A percentile compares a stretch with the other conserved stretches of the same genome.
Conservation (phyloP, 2,329 filamentous ascomycete genomes). For the Pseudogymnoascus sp. region DNA sequence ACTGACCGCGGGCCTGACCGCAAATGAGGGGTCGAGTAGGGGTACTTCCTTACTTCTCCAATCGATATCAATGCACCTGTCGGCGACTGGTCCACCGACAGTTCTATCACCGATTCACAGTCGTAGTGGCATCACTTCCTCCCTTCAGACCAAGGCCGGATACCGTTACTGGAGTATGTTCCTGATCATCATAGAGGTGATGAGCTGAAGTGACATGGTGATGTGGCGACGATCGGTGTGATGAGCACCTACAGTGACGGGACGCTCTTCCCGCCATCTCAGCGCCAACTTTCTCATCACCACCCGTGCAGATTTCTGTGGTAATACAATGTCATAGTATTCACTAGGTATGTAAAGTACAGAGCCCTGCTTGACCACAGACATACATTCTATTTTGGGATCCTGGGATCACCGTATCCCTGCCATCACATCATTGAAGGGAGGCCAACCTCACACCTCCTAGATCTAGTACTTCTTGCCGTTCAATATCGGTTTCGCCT, state of each 20-base stretch:
- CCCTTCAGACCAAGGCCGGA: background rate
- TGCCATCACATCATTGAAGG: background rate
- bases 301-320: background rate
- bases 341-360: constrained; percentile 1
- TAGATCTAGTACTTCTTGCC: constrained; percentile 25
- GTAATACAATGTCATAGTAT: constrained; percentile 4
- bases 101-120: background rate
- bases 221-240: background rate
- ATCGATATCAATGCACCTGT: background rate
- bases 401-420: background rate
- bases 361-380: background rate
- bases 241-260: background rate
- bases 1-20: background rate
- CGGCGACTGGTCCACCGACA: background rate
- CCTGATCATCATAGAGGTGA: background rate
- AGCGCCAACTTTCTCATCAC: background rate
- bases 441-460: background rate
- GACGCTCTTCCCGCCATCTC: background rate
- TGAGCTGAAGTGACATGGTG: background rate
- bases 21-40: background rate
- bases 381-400: constrained; percentile 1
- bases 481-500: constrained; percentile 27
- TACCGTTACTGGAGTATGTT: background rate
- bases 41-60: background rate
- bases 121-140: background rate